Evolutionary conservation across 2,329 filamentous ascomycete species (phyloP), one percentile per base, ranked within the genome.

Genomic region (Colletotrichum scovillei): DNA sequence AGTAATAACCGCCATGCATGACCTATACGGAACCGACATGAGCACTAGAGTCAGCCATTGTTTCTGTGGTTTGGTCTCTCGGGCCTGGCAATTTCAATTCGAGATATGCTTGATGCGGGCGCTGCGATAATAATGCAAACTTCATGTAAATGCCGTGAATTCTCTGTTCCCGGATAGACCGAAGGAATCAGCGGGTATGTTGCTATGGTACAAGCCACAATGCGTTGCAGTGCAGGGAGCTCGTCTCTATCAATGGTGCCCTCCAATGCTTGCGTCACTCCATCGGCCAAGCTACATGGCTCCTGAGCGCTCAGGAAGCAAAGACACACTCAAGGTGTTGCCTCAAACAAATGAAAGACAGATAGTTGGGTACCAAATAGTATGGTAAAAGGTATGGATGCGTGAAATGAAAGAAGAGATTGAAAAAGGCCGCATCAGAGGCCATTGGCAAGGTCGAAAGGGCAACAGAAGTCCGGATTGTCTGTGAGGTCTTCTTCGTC

Each of bases 271-370:
- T 56, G 68, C 68, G 63, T 53, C 67, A 66, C 38, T 46, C 67
- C 58, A 38, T 55, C 68, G 49, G 62, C 62, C 46, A 73, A 38
- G 11, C 62, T 63, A 38, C n/a, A 16, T n/a, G 22, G 30, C 35
- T 62, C 55, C 24, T 26, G 60, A 14, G 19, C 8, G n/a, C 12
- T 28, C 58, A 53, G 35, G 38, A 32, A 42, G 60, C n/a, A 46
- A 52, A 62, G 11, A 55, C 65, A 56, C 65, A 56, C 35, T 52
- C 26, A n/a, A 30, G 57, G 46, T 66, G 32, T 60, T 56, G 24
- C 49, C 32, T 62, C 26, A 60, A 66, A 70, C 46, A 73, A 71
- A 73, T 57, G 67, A 71, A 73, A 73, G 35, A 58, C 35, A 62
- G 22, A 56, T 22, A 30, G 60, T 62, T 57, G 26, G 55, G 24